phyloP scores from a whole-genome alignment of 306 rosid species.

The Dryas alaskensis region DNA sequence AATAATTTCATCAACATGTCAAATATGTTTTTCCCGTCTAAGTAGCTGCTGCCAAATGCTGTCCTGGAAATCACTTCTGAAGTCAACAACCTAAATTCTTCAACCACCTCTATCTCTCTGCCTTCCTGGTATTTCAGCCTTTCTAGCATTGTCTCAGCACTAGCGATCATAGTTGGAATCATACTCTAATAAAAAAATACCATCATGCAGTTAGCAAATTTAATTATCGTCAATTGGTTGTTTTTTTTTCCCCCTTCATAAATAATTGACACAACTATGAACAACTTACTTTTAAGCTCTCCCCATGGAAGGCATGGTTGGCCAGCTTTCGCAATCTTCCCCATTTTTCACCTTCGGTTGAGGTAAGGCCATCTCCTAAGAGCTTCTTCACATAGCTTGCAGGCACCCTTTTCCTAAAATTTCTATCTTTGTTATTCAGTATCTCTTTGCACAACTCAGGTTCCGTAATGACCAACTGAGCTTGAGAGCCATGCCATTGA shows the following conservation, averaged over 20 bases:
- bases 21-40: conserved; percentile 28
- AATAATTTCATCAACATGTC: conserved; percentile 17
- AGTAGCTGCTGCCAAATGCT: conserved; percentile 35
- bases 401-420: not conserved
- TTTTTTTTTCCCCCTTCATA: not conserved
- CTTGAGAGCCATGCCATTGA: conserved; percentile 31
- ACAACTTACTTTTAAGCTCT: conserved; percentile 36
- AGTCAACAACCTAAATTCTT: conserved; percentile 26
- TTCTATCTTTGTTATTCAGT: conserved; percentile 15
- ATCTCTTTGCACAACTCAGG: conserved; percentile 33
- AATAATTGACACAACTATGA: not conserved
- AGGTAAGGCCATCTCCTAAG: conserved; percentile 34
- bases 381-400: conserved; percentile 2
- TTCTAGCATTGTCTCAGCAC: conserved; percentile 21
- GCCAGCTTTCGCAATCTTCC: conserved; percentile 35
- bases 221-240: not conserved
- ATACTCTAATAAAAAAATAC: conserved; percentile 5
- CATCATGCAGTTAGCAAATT: not conserved
- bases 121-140: conserved; percentile 27
- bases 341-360: conserved; percentile 37
- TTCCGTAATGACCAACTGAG: conserved; percentile 28
- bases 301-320: conserved; percentile 37
- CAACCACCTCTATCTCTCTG: conserved; percentile 26
- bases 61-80: conserved; percentile 33
- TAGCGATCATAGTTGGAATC: conserved; percentile 20